phyloP scores from a whole-genome alignment of 2,329 filamentous ascomycete species.

The Sporothrix mexicana region DNA sequence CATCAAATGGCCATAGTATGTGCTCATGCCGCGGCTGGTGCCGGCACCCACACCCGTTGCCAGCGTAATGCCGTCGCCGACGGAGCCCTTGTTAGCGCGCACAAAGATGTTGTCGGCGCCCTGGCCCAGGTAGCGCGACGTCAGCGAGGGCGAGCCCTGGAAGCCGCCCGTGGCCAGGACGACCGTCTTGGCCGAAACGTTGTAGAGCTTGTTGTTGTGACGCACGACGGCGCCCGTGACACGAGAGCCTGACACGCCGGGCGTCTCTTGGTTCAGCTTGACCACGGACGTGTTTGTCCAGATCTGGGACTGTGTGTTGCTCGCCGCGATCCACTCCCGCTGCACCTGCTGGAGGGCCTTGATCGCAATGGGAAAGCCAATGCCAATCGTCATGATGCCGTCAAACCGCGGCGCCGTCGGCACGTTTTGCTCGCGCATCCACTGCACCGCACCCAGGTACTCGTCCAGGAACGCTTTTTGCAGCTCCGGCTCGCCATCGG shows the following conservation, averaged over 20 bases:
- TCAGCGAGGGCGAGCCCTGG: conserved; percentile 22
- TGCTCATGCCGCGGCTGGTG: conserved; percentile 23
- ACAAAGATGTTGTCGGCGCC: conserved; percentile 27
- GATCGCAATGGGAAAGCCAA: conserved; percentile 21
- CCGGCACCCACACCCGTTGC: background rate
- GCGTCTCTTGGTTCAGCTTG: background rate
- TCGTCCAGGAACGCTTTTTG: conserved; percentile 18
- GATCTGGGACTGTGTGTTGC: background rate
- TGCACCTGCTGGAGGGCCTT: background rate
- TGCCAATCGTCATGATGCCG: conserved; percentile 26
- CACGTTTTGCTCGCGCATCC: conserved; percentile 14
- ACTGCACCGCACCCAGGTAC: conserved; percentile 6
- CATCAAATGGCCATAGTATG: conserved; percentile 21
- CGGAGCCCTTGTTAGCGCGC: conserved; percentile 15
- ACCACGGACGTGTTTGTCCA: background rate
- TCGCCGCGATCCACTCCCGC: background rate
- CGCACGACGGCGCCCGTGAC: conserved; percentile 10
- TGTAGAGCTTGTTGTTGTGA: background rate
- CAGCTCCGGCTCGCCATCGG: background rate
- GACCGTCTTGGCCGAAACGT: background rate
- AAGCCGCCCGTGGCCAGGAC: conserved; percentile 22
- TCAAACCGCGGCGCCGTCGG: conserved; percentile 3
- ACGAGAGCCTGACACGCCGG: background rate
- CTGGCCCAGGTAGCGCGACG: background rate
- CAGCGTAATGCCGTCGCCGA: conserved; percentile 12